Base-by-base conservation (phyloP, 176 grass and related monocot species). In the Oryza longistaminata region DNA sequence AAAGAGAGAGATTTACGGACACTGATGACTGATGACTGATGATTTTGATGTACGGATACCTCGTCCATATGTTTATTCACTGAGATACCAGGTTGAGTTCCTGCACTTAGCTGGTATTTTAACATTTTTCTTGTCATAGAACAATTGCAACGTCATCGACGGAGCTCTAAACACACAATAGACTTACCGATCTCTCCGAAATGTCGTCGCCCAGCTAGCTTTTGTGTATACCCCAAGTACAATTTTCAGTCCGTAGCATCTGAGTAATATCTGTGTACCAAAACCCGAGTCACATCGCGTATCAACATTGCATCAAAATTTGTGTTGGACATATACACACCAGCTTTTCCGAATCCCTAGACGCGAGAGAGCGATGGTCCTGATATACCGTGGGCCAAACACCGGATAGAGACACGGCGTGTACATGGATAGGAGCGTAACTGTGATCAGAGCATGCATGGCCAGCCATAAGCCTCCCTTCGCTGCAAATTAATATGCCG, bases 311-410 rank as follows among this genome's bases (percentile, higher is more conserved):
- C 49, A 60, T 55, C 27, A 52, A 50, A 58, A 76, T 75, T 3
- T n/a, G 50, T 74, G 35, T 70, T 69, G 87, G 22, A 11, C 53
- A 58, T 58, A 58, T 58, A 33, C 6, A n/a, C n/a, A 76, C 76
- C 65, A 87, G 39, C 83, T 87, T 90, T 90, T 74, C 68, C 80
- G 35, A 25, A 85, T 89, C 88, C 77, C 87, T 81, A 89, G 82
- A 75, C 31, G 46, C 31, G 45, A 24, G 65, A 48, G 37, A 48
- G 37, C 24, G 60, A 78, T 83, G 83, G 84, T 79, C 84, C 79
- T 61, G 46, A 68, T 73, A 42, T 21, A 49, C 39, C 37, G 68
- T 40, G 72, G 88, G 77, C 66, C 88, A 50, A n/a, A 44, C 52
- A 82, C 65, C 58, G 72, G 88, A 90, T 86, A 73, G 66, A 73